These are phyloP conservation scores for Aphanomyces invadans DNA, from an alignment of 352 stramenopile genomes.

Conservation along the genomic window DNA sequence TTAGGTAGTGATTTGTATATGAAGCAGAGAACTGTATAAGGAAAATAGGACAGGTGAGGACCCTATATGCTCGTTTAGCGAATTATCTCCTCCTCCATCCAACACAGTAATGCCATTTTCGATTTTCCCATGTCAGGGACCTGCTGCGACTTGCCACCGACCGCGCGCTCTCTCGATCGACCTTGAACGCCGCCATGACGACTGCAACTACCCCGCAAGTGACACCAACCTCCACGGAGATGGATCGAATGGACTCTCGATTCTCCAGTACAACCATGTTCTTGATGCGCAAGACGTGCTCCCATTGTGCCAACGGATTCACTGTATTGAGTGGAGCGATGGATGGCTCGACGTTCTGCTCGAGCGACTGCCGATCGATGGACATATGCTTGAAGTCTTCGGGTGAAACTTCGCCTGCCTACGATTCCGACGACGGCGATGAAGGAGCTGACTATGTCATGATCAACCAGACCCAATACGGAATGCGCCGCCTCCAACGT, in stretches of 20 bases:
- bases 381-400: background rate
- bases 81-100: background rate
- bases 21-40: no score
- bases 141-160: background rate
- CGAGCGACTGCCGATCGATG: conserved; percentile 6
- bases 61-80: background rate
- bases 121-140: background rate
- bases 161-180: background rate
- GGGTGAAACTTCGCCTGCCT: background rate
- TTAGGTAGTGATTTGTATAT: no score
- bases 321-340: conserved; percentile 1
- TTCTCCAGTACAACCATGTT: background rate
- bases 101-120: conserved; percentile 3
- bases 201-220: background rate
- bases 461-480: conserved; percentile 6
- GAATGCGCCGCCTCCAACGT: background rate
- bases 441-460: background rate
- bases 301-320: conserved; percentile 5
- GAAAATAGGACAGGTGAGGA: background rate
- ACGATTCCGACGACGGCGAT: conserved; percentile 6
- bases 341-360: conserved; percentile 1
- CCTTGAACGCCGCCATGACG: conserved; percentile 2
- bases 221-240: background rate
- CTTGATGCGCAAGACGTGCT: conserved; percentile 3
- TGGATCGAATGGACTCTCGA: background rate